Evolutionary conservation across 352 stramenopile species (phyloP).

Genomic region (Phytophthora vignae): DNA sequence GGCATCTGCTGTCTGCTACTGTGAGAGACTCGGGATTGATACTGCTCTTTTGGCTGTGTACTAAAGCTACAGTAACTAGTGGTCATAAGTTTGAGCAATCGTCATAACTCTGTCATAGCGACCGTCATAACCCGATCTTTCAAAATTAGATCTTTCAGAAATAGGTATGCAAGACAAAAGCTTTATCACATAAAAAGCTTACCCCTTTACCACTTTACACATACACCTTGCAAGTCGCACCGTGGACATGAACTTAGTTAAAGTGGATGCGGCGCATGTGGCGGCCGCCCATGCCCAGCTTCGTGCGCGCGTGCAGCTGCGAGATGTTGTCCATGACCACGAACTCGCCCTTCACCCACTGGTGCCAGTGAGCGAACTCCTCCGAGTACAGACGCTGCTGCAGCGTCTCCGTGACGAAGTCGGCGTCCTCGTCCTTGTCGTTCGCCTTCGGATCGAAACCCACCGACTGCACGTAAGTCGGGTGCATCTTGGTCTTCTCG

Average conservation of each 20-base stretch:
- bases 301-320: slow-evolving; percentile 25
- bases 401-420: slow-evolving; percentile 25
- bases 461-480: slow-evolving; percentile 32
- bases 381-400: slow-evolving; percentile 28
- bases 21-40: too few relatives aligned
- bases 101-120: too few relatives aligned
- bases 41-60: too few relatives aligned
- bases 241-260: slow-evolving; percentile 8
- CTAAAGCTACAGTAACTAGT: too few relatives aligned
- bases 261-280: slow-evolving; percentile 38
- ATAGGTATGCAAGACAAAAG: too few relatives aligned
- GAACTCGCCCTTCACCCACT: slow-evolving; percentile 34
- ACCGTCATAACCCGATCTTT: too few relatives aligned
- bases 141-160: too few relatives aligned
- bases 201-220: too few relatives aligned
- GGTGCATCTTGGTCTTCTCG: slow-evolving; percentile 37
- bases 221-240: too few relatives aligned
- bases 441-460: slow-evolving; percentile 25
- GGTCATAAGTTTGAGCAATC: too few relatives aligned
- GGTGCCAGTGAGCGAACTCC: slow-evolving; percentile 24
- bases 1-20: too few relatives aligned
- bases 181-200: too few relatives aligned
- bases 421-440: slow-evolving; percentile 23
- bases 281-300: slow-evolving; percentile 20
- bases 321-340: slow-evolving; percentile 33